Evolutionary conservation across 176 grass and related monocot genomes (phyloP), one percentile per base, ranked within the genome.

Genomic region (Lolium multiflorum): DNA sequence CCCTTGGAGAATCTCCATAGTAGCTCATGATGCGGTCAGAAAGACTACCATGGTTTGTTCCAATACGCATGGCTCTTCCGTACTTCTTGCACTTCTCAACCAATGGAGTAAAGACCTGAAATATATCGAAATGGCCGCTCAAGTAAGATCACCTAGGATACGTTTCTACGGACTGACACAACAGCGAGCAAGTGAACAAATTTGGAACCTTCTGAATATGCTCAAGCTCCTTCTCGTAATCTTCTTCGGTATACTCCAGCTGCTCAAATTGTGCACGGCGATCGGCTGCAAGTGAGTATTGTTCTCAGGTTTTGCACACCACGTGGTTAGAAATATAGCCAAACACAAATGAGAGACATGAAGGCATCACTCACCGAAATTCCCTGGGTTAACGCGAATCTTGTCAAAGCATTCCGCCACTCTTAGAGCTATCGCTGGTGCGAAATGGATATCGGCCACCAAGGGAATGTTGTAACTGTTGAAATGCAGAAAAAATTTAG

Each of bases 21-120:
- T 99, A 99, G 78, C 97, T 99, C 97, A 99, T 99, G 80, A 99
- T 99, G 73, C 97, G 97, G 82, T 99, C 97, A 38, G 97, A 99
- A 60, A 99, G 97, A 91, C 94, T 96, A 38, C 94, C 94, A 92
- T 96, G 90, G 76, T 96, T 99, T 82, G 94, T 94, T 81, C 97
- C 97, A 26, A 99, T 96, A 70, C 97, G 94, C 88, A 99, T 96
- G 70, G 94, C 97, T 85, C 97, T 91, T 47, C 94, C 97, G 87
- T 96, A 96, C 84, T 96, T 86, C 84, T 99, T 99, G 87, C 97
- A 99, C 87, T 99, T 99, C 84, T 99, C 94, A 38, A 99, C 94
- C 66, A 99, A 93, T 38, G 97, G 97, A 89, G 94, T 87, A 87
- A 99, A 99, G 74, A 99, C 89, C 97, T 99, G 84, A 81, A 87